phyloP scores from a whole-genome alignment of 495 filamentous ascomycete species.

The Penicillium cataractarum region DNA sequence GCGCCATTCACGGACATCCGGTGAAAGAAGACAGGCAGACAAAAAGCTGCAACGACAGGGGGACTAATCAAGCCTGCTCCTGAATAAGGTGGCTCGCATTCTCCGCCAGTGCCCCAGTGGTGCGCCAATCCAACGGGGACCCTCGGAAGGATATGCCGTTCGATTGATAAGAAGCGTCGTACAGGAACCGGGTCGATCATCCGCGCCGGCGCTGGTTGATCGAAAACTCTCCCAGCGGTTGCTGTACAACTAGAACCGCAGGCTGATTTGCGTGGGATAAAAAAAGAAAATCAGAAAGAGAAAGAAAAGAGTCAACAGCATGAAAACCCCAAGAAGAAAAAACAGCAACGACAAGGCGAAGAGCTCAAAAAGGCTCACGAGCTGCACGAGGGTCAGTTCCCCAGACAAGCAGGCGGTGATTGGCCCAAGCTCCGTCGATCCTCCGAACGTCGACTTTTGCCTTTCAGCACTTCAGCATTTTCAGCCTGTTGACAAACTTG shows the following conservation, averaged over 20 bases:
- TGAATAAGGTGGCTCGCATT: neutral
- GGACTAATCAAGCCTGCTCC: slow-evolving; percentile 14
- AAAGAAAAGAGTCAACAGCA: neutral
- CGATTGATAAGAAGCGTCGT: slow-evolving; percentile 39
- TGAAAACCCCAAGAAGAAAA: neutral
- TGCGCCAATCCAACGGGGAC: slow-evolving; percentile 33
- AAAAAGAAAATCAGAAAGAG: neutral
- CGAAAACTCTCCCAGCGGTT: slow-evolving; percentile 19
- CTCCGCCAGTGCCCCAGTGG: slow-evolving; percentile 1
- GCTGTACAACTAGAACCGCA: slow-evolving; percentile 6
- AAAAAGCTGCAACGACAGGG: slow-evolving; percentile 26
- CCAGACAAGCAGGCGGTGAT: slow-evolving; percentile 16
- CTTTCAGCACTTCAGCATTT: no score
- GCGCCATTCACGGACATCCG: slow-evolving; percentile 9
- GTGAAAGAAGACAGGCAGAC: slow-evolving; percentile 16
- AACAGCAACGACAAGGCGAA: neutral
- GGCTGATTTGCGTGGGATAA: neutral
- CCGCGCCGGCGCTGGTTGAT: slow-evolving; percentile 26
- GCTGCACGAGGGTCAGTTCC: slow-evolving; percentile 11
- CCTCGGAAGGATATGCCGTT: slow-evolving; percentile 44
- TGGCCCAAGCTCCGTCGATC: slow-evolving; percentile 33
- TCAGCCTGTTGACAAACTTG: no score
- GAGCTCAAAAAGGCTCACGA: neutral
- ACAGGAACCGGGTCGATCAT: slow-evolving; percentile 41
- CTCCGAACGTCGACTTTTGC: slow-evolving; percentile 9